phyloP scores from a whole-genome alignment of 2,329 filamentous ascomycete genomes.

The Talaromyces sp. region DNA sequence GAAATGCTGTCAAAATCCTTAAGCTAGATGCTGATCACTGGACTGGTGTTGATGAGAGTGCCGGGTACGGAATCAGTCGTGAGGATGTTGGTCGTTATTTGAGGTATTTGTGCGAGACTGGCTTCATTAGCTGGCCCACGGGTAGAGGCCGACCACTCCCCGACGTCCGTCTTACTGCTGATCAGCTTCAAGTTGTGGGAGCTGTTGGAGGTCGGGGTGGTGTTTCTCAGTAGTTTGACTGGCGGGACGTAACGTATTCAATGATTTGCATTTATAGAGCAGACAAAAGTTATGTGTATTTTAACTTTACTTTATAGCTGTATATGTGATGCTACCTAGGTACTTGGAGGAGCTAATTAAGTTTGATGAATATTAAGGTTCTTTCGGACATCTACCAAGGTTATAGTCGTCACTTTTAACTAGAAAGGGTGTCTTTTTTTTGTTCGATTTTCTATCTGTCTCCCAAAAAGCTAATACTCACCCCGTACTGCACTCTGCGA shows the following conservation, averaged over 20 bases:
- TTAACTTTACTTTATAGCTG: conserved; percentile 2
- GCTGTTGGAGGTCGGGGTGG: conserved; percentile 21
- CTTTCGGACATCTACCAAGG: background rate
- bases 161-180: conserved; percentile 15
- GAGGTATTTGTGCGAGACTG: conserved; percentile 61
- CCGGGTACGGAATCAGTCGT: conserved; percentile 57
- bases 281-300: conserved; percentile 13
- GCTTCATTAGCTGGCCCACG: conserved; percentile 53
- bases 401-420: too few relatives aligned
- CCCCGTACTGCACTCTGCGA: background rate
- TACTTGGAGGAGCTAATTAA: background rate
- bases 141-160: conserved; percentile 19
- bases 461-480: background rate
- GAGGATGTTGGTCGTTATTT: conserved; percentile 65
- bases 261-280: conserved; percentile 8
- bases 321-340: background rate
- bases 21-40: conserved; percentile 58
- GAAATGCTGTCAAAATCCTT: conserved; percentile 64
- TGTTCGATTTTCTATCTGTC: background rate
- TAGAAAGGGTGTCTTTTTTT: background rate
- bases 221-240: conserved; percentile 2
- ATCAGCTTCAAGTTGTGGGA: conserved; percentile 20
- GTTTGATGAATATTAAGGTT: background rate
- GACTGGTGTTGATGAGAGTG: conserved; percentile 58
- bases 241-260: background rate